These are phyloP conservation scores for Trametes sp. DNA, from an alignment of 1,284 basidiomycete species.

Conservation along the genomic window DNA sequence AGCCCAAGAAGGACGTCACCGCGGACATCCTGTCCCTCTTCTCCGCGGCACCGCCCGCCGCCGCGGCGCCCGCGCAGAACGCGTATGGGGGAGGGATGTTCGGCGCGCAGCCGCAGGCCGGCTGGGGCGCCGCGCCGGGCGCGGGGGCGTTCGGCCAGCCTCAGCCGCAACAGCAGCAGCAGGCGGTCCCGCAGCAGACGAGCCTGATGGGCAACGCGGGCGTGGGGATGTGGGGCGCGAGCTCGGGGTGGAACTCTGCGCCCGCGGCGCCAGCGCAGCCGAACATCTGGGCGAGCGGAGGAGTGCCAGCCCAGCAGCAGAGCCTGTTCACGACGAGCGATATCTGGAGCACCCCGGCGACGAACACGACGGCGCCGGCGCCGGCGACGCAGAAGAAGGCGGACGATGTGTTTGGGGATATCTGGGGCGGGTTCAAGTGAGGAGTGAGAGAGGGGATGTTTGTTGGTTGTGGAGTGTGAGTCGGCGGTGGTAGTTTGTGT, in stretches of 20 bases:
- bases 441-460: neutral
- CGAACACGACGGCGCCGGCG: slow-evolving; percentile 29
- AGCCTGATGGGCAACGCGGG: slow-evolving; percentile 68
- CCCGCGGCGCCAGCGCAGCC: slow-evolving; percentile 42
- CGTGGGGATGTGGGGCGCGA: slow-evolving; percentile 68
- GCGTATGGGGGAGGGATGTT: slow-evolving; percentile 21
- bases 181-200: slow-evolving; percentile 42
- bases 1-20: slow-evolving; percentile 76
- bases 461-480: neutral
- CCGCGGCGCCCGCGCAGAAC: slow-evolving; percentile 39
- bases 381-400: slow-evolving; percentile 57
- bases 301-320: slow-evolving; percentile 38
- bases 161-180: slow-evolving; percentile 24
- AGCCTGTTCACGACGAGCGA: slow-evolving; percentile 55
- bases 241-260: slow-evolving; percentile 62
- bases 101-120: slow-evolving; percentile 21
- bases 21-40: slow-evolving; percentile 90
- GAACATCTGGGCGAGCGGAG: slow-evolving; percentile 52
- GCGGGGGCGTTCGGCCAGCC: too few species aligned
- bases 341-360: slow-evolving; percentile 55
- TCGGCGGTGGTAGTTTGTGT: neutral
- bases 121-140: too few species aligned
- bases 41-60: slow-evolving; percentile 52
- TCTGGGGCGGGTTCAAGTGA: slow-evolving; percentile 81
- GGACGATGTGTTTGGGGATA: slow-evolving; percentile 80